Evolutionary conservation across 2,329 filamentous ascomycete genomes (phyloP), one percentile per base, ranked within the genome.

Genomic region (Xylariaceae sp.): DNA sequence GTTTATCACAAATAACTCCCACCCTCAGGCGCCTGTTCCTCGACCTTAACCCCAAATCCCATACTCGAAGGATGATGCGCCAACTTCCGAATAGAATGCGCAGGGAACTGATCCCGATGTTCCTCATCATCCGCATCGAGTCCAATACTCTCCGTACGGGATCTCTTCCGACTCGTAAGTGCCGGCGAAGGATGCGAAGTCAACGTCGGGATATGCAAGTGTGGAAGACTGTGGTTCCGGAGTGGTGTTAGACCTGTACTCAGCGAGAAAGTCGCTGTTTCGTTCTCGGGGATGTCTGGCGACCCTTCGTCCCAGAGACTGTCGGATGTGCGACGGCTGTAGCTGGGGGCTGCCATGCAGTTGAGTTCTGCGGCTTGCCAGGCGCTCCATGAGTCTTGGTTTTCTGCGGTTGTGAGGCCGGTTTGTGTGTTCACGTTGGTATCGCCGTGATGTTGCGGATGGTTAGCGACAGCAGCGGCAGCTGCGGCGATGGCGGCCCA

Each of bases 111-210:
- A 52, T 62, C 64, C 53, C 67, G 67, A 11, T 62, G 61, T 7
- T 54, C 63, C 7, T 60, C 63, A 39, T 51, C 55, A 11, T 57
- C 62, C 13, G 50, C 62, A 7, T 62, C 63, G 18, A 63, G 67
- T 10, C 69, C 72, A 1, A 68, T 58, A 62, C 71, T 72, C 53
- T 74, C 72, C 5, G 67, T 66, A 51, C 72, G 71, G 45, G 67
- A 65, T 11, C 73, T 67, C 68, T 73, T 74, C 62, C 68, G 72
- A 9, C 69, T 65, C 5, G 63, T 57, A 1, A 66, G 51, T 35
- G 53, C 44, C n/a, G 63, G 54, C 0, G 62, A 59, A 8, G 11
- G 60, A 15, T 62, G 60, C 34, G 56, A 56, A 3, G 51, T 34
- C 9, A 61, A 17, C 2, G 18, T 7, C 3, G 37, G 55, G 45